Conservation (phyloP, 257 asterid genomes). For the Plantago major region DNA sequence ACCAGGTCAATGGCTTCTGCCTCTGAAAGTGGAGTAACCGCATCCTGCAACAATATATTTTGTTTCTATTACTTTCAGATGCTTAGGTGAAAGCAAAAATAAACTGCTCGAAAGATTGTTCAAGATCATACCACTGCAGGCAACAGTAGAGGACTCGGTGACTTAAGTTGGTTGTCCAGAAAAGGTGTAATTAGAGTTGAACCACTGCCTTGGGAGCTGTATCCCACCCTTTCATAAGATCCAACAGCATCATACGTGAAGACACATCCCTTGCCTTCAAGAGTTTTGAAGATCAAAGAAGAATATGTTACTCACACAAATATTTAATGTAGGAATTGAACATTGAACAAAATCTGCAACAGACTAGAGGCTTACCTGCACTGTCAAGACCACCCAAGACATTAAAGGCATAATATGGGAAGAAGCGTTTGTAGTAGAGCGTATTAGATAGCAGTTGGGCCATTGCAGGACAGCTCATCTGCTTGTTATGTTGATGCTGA, state of each 20-base stretch:
- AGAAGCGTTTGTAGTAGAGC: constrained; percentile 86
- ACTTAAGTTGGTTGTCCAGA: constrained; percentile 76
- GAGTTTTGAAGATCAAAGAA: constrained; percentile 8
- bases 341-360: background rate
- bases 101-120: background rate
- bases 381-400: constrained; percentile 94
- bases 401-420: constrained; percentile 91
- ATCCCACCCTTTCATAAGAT: constrained; percentile 94
- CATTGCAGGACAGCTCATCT: constrained; percentile 99
- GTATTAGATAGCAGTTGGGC: constrained; percentile 92
- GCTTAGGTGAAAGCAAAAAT: background rate
- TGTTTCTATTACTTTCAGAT: constrained; percentile 1
- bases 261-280: constrained; percentile 90
- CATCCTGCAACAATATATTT: constrained; percentile 38
- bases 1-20: constrained; percentile 82
- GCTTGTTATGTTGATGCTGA: constrained; percentile 97
- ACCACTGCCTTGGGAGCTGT: constrained; percentile 97
- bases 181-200: constrained; percentile 90
- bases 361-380: constrained; percentile 49
- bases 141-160: constrained; percentile 58
- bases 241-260: constrained; percentile 97
- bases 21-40: constrained; percentile 73
- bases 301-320: constrained; percentile 3
- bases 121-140: constrained; percentile 43
- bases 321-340: too few relatives aligned